These are phyloP conservation scores for Podospora pseudopauciseta DNA, from an alignment of 495 filamentous ascomycete species.

Conservation along the genomic window DNA sequence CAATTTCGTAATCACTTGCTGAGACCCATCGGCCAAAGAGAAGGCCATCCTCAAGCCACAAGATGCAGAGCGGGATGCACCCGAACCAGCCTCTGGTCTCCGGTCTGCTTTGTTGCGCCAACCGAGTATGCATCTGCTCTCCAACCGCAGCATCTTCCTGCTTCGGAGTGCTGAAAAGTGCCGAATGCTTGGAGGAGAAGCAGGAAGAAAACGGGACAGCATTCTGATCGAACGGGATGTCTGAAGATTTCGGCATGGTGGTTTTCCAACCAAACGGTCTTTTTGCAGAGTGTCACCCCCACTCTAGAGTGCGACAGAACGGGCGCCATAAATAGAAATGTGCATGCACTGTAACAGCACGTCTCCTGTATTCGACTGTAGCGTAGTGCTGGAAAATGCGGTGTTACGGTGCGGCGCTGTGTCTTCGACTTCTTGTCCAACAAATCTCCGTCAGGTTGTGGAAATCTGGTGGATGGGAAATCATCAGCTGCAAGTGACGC, in stretches of 20 bases:
- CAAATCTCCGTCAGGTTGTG: neutral
- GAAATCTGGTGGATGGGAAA: neutral
- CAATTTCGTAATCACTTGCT: neutral
- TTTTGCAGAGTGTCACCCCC: neutral
- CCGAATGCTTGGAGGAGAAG: neutral
- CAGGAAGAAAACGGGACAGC: neutral
- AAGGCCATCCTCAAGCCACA: neutral
- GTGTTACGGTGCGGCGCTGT: neutral
- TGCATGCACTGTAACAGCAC: neutral
- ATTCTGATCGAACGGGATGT: neutral
- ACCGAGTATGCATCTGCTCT: neutral
- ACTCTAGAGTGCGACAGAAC: neutral
- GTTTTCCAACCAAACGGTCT: neutral
- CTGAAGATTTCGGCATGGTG: neutral
- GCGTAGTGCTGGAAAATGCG: neutral
- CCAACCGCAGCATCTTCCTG: neutral
- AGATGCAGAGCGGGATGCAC: conserved; percentile 4
- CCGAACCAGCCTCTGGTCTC: neutral
- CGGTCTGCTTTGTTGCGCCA: neutral
- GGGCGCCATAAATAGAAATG: conserved; percentile 1
- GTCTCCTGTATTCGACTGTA: neutral
- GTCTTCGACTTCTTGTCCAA: neutral
- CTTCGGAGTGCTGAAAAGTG: neutral
- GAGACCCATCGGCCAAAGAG: neutral
- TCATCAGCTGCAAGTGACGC: neutral